Base-by-base conservation (phyloP, 2,329 filamentous ascomycete species). In the Clathrospora elynae region DNA sequence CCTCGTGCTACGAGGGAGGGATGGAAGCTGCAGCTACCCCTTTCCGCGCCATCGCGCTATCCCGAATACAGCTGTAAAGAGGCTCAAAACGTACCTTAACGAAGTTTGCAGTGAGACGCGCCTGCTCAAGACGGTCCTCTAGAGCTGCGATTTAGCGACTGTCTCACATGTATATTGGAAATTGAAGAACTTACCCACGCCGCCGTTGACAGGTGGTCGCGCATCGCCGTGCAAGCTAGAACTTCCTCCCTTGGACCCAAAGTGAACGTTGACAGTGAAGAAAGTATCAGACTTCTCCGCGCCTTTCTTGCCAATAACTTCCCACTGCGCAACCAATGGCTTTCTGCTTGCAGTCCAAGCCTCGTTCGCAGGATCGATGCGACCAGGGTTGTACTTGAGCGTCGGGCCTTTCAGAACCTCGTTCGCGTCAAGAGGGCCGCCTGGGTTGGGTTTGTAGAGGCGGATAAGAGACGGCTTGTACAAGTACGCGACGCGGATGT, bases 211-310 rank as follows among this genome's bases (percentile, higher is more conserved):
- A 0, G 85, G 86, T 1, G 85, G 82, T 6, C 86, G 75, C 0
- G 77, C 71, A 57, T 88, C 84, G 6, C 85, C 85, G 49, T 87
- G 79, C 7, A 87, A 68, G 6, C 79, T 78, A 5, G 81, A 80
- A 14, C 81, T 79, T 24, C 85, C 85, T 18, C 83, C 83, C 71
- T 88, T 88, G 57, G 78, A 82, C 1, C 75, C 76, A 58, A 82
- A 82, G 71, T 88, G 85, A 25, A 88, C 82, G 59, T 88, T 88
- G 49, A 89, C 74, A 2, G 86, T 87, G 68, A 86, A 88, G 69
- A 88, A 84, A 1, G 39, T 50, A 3, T 57, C 53, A 1, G 42
- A 24, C 49, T 75, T 78, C 9, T 45, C 44, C 5, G 24, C 19
- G 47, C 69, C 75, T 45, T 75, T 72, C 18, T 75, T 76, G 43